These are phyloP conservation scores for Pichia californica DNA, from an alignment of 805 yeast genomes.

Conservation along the genomic window DNA sequence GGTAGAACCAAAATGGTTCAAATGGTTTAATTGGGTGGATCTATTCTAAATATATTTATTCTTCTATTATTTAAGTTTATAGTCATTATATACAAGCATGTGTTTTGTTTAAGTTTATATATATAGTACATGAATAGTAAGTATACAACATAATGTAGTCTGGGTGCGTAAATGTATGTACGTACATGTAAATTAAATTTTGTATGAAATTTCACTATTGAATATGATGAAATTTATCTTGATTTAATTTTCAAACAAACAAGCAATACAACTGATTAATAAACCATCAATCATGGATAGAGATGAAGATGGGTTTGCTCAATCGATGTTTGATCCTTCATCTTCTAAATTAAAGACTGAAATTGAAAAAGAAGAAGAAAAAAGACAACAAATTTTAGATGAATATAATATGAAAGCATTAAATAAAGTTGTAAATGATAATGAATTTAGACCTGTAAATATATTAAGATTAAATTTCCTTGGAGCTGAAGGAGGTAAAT, in stretches of 20 bases:
- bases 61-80: too few species aligned
- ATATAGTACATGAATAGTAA: too few species aligned
- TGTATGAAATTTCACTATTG: too few species aligned
- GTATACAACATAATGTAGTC: too few species aligned
- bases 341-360: background rate
- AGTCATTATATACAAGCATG: too few species aligned
- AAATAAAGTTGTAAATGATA: slow-evolving; percentile 20
- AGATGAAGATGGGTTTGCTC: background rate
- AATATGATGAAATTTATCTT: too few species aligned
- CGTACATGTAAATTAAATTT: too few species aligned
- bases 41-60: slow-evolving; percentile 8
- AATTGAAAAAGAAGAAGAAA: slow-evolving; percentile 1
- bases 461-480: slow-evolving; percentile 41
- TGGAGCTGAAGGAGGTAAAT: slow-evolving; percentile 35
- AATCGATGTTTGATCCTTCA: slow-evolving; percentile 5
- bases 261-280: background rate
- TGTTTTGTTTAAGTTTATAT: too few species aligned
- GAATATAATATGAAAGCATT: slow-evolving; percentile 10
- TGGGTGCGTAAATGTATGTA: too few species aligned
- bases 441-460: slow-evolving; percentile 35
- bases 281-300: background rate
- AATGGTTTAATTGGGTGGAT: slow-evolving; percentile 51
- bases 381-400: slow-evolving; percentile 5
- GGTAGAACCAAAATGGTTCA: slow-evolving; percentile 88
- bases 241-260: too few species aligned